Evolutionary conservation across 495 filamentous ascomycete genomes (phyloP).

Genomic region (Aspergillus avenaceus): DNA sequence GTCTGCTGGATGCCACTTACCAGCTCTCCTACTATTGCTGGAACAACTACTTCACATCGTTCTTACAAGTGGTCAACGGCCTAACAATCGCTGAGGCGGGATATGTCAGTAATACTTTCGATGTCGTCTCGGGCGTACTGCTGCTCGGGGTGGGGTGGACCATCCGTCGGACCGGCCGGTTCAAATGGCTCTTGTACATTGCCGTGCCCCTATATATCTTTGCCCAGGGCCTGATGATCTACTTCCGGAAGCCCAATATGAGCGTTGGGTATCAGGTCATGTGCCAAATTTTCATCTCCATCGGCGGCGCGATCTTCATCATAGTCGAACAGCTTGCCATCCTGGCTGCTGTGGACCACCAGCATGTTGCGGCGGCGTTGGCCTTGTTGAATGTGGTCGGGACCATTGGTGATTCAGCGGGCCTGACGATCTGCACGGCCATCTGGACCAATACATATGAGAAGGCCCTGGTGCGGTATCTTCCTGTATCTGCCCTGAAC

Average conservation of each 20-base stretch:
- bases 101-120: constrained; percentile 50
- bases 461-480: constrained; percentile 41
- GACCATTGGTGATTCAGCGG: constrained; percentile 62
- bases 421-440: constrained; percentile 55
- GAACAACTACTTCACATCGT: constrained; percentile 62
- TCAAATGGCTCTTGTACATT: constrained; percentile 50
- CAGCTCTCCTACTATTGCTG: constrained; percentile 54
- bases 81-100: constrained; percentile 49
- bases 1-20: constrained; percentile 50
- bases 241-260: constrained; percentile 58
- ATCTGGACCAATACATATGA: constrained; percentile 65
- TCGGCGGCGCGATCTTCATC: constrained; percentile 54
- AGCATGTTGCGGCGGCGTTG: constrained; percentile 62
- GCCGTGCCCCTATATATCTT: constrained; percentile 59
- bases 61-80: constrained; percentile 68
- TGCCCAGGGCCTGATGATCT: constrained; percentile 55
- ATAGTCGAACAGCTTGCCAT: constrained; percentile 63
- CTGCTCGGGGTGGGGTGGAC: constrained; percentile 45
- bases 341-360: constrained; percentile 61
- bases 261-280: constrained; percentile 64
- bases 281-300: constrained; percentile 69
- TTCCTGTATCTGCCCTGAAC: constrained; percentile 43
- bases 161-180: constrained; percentile 53
- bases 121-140: constrained; percentile 43
- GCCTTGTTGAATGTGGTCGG: constrained; percentile 60